Percentiles rank a stretch among this genome's conserved stretches.
Conservation (phyloP, 352 stramenopile genomes). For the Pythium phragmiticola region DNA sequence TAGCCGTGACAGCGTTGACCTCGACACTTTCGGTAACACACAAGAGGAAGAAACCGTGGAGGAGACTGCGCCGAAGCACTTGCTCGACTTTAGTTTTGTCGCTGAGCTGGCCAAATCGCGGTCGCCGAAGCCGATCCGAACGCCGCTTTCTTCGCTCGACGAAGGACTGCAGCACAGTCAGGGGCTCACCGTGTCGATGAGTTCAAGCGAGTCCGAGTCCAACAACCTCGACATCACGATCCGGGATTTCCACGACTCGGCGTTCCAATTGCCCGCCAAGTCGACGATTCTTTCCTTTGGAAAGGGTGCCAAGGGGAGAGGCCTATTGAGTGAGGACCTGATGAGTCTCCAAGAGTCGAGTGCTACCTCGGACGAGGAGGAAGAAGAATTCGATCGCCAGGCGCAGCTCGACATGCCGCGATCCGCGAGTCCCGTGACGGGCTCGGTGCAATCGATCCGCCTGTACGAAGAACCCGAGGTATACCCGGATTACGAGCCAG, state of each 20-base stretch:
- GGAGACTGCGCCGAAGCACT: slow-evolving; percentile 9
- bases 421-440: not conserved
- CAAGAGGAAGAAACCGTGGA: slow-evolving; percentile 29
- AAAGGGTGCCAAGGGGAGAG: not conserved
- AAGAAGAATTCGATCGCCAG: slow-evolving; percentile 10
- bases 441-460: not conserved
- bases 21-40: slow-evolving; percentile 13
- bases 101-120: slow-evolving; percentile 11
- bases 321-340: not conserved
- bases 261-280: slow-evolving; percentile 45
- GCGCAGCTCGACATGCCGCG: not conserved
- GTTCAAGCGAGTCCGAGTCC: not conserved
- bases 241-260: slow-evolving; percentile 66
- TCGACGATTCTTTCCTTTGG: not conserved
- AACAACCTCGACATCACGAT: slow-evolving; percentile 27
- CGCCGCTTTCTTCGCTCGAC: slow-evolving; percentile 22
- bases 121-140: slow-evolving; percentile 13
- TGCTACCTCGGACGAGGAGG: slow-evolving; percentile 29
- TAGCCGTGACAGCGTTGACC: not conserved
- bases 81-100: slow-evolving; percentile 19
- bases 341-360: slow-evolving; percentile 38
- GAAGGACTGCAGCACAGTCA: slow-evolving; percentile 19
- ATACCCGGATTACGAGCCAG: not conserved
- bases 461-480: slow-evolving; percentile 9
- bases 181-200: slow-evolving; percentile 30